phyloP scores from a whole-genome alignment of 2,329 filamentous ascomycete species.

The Penicillium brasilianum region DNA sequence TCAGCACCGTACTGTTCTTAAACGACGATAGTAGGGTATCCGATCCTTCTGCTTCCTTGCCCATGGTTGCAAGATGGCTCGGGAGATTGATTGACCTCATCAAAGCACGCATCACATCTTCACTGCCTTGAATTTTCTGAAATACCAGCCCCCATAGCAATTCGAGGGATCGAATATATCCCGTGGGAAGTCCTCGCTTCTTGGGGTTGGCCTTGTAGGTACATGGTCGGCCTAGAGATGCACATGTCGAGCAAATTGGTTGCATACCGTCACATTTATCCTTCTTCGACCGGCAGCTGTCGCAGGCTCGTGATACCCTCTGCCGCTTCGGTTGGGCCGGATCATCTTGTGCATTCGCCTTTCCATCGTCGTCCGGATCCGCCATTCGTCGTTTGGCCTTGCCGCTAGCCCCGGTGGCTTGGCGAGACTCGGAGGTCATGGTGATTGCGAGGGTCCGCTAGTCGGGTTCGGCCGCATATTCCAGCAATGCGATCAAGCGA shows the following conservation, averaged over 20 bases:
- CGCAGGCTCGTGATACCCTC: constrained; percentile 70
- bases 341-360: constrained; percentile 35
- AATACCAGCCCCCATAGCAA: constrained; percentile 70
- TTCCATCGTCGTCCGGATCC: constrained; percentile 38
- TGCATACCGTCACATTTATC: constrained; percentile 75
- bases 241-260: constrained; percentile 70
- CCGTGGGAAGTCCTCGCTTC: constrained; percentile 79
- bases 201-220: constrained; percentile 75
- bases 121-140: constrained; percentile 63
- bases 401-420: constrained; percentile 36
- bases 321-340: constrained; percentile 60
- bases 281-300: constrained; percentile 68
- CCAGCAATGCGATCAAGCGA: constrained; percentile 29
- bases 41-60: constrained; percentile 53
- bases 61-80: constrained; percentile 41
- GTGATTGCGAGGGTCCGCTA: constrained; percentile 35
- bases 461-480: constrained; percentile 35
- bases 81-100: constrained; percentile 55
- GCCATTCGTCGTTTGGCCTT: constrained; percentile 40
- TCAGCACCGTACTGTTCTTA: constrained; percentile 66
- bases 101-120: constrained; percentile 61
- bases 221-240: constrained; percentile 66
- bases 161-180: constrained; percentile 76
- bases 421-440: constrained; percentile 42
- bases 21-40: constrained; percentile 66